Evolutionary conservation across 805 yeast genomes (phyloP).

Genomic region (Wickerhamiella brachini): DNA sequence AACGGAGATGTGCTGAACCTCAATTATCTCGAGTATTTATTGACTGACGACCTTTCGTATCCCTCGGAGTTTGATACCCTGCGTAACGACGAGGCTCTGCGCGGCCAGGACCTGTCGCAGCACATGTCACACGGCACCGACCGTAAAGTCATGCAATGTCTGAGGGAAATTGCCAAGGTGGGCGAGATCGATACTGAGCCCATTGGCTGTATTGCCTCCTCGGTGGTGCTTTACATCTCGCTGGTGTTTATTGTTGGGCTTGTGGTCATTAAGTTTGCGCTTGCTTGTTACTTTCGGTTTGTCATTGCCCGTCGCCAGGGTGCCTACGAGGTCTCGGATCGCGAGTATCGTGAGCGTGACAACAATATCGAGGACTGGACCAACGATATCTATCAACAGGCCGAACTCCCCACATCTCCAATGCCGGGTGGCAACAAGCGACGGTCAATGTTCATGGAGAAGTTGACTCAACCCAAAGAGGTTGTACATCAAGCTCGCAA

Average conservation of each 20-base stretch:
- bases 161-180: conserved; percentile 73
- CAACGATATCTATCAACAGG: conserved; percentile 36
- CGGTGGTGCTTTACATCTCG: conserved; percentile 67
- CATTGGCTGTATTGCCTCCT: conserved; percentile 87
- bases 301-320: conserved; percentile 67
- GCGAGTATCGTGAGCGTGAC: conserved; percentile 45
- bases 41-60: conserved; percentile 50
- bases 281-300: conserved; percentile 90
- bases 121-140: conserved; percentile 51
- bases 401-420: conserved; percentile 13
- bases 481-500: conserved; percentile 4
- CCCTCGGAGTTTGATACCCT: conserved; percentile 60
- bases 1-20: conserved; percentile 83
- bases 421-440: conserved; percentile 8
- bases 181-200: conserved; percentile 83
- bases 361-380: conserved; percentile 77
- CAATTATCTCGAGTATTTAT: conserved; percentile 62
- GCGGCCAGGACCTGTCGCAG: conserved; percentile 75
- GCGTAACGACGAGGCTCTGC: conserved; percentile 36
- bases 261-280: conserved; percentile 58
- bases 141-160: conserved; percentile 63
- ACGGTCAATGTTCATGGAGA: conserved; percentile 11
- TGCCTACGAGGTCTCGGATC: conserved; percentile 46
- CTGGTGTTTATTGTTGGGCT: conserved; percentile 74
- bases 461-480: conserved; percentile 7